phyloP scores from a whole-genome alignment of 257 asterid species.

The Solanum bukasovii region DNA sequence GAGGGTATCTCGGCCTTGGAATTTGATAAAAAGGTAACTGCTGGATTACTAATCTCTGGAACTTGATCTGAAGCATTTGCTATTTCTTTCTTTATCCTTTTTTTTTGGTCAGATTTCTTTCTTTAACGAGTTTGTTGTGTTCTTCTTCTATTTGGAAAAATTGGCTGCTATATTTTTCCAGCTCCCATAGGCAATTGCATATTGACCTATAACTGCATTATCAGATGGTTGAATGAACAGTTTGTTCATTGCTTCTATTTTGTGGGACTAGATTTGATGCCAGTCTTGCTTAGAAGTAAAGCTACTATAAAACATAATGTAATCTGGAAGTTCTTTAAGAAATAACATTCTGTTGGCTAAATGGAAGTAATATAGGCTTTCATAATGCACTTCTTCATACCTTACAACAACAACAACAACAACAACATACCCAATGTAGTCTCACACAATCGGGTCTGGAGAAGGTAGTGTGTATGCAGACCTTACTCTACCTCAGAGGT shows the following conservation, averaged over 20 bases:
- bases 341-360: not conserved
- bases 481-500: not conserved
- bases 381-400: not conserved
- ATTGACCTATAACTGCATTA: not conserved
- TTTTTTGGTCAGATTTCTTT: not conserved
- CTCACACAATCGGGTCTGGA: not conserved
- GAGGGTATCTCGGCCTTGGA: slow-evolving; percentile 72
- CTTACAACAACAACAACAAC: not conserved
- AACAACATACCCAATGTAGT: not conserved
- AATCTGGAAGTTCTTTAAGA: not conserved
- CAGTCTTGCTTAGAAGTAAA: not conserved
- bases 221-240: not conserved
- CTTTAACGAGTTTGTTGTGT: not conserved
- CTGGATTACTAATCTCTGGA: slow-evolving; percentile 2
- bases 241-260: not conserved
- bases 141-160: not conserved
- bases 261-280: not conserved
- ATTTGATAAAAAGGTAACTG: slow-evolving; percentile 76
- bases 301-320: not conserved
- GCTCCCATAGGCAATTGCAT: not conserved
- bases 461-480: not conserved
- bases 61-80: not conserved
- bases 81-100: not conserved
- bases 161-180: not conserved
- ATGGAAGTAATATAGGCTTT: not conserved